These are phyloP conservation scores for Euphrasia confusa DNA, from an alignment of 257 asterid genomes.

Conservation along the genomic window DNA sequence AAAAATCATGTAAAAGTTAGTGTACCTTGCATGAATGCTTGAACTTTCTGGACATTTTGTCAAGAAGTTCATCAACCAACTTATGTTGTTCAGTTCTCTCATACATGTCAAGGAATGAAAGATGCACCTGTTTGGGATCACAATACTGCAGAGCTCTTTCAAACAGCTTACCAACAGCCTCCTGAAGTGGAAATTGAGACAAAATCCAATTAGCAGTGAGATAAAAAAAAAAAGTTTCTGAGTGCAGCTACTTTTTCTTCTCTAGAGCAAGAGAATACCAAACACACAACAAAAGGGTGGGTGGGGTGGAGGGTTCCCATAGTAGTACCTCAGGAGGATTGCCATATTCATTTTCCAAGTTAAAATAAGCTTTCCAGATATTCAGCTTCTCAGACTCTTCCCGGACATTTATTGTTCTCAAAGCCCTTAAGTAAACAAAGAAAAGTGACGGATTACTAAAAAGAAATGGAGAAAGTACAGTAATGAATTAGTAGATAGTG, in stretches of 20 bases:
- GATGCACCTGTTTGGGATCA: conserved; percentile 84
- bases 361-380: conserved; percentile 88
- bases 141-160: conserved; percentile 78
- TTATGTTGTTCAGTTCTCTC: conserved; percentile 72
- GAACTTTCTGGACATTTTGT: conserved; percentile 77
- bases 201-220: neutral
- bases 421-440: conserved; percentile 54
- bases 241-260: neutral
- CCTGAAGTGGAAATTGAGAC: conserved; percentile 41
- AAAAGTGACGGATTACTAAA: conserved; percentile 8
- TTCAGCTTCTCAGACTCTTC: conserved; percentile 93
- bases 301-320: conserved; percentile 7
- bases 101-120: conserved; percentile 72
- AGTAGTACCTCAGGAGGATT: conserved; percentile 83
- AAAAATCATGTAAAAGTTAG: conserved; percentile 3
- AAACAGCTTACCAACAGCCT: conserved; percentile 68
- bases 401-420: conserved; percentile 73
- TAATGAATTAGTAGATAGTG: neutral
- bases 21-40: conserved; percentile 81
- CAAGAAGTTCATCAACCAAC: conserved; percentile 66
- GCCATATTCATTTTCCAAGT: conserved; percentile 87
- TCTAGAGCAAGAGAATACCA: neutral
- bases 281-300: conserved; percentile 8
- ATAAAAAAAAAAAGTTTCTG: neutral
- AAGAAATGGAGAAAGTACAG: neutral